Conservation (phyloP, 225 moss, liverwort and hornwort genomes). For the Neckera pumila region DNA sequence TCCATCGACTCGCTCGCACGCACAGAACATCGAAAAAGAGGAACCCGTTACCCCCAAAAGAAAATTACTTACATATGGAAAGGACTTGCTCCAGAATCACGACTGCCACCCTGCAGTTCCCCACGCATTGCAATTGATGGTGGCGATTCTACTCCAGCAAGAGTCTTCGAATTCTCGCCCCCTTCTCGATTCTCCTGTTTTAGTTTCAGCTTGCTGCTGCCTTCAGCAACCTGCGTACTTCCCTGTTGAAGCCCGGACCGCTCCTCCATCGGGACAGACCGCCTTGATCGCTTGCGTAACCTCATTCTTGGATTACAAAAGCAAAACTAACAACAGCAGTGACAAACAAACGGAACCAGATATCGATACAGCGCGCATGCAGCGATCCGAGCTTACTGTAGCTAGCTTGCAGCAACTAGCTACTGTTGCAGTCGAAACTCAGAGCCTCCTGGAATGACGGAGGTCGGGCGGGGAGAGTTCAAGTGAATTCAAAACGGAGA, state of each 20-base stretch:
- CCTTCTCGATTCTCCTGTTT: too few relatives aligned
- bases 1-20: not conserved
- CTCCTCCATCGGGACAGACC: not conserved
- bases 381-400: not conserved
- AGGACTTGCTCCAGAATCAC: too few relatives aligned
- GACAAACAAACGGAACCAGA: too few relatives aligned
- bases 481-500: not conserved
- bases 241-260: not conserved
- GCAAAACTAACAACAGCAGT: not conserved
- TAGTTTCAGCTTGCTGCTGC: too few relatives aligned
- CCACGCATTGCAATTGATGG: too few relatives aligned
- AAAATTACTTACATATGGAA: too few relatives aligned
- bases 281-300: not conserved
- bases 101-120: too few relatives aligned
- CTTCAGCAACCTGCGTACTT: not conserved
- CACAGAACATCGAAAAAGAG: not conserved
- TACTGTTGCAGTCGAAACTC: not conserved
- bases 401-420: not conserved
- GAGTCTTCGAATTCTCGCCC: too few relatives aligned
- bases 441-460: not conserved
- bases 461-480: not conserved
- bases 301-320: not conserved
- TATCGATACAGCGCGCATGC: not conserved
- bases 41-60: too few relatives aligned
- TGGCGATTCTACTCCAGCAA: too few relatives aligned